Conservation (phyloP, 2,329 filamentous ascomycete species). For the Iodosphaeria phyllophila region DNA sequence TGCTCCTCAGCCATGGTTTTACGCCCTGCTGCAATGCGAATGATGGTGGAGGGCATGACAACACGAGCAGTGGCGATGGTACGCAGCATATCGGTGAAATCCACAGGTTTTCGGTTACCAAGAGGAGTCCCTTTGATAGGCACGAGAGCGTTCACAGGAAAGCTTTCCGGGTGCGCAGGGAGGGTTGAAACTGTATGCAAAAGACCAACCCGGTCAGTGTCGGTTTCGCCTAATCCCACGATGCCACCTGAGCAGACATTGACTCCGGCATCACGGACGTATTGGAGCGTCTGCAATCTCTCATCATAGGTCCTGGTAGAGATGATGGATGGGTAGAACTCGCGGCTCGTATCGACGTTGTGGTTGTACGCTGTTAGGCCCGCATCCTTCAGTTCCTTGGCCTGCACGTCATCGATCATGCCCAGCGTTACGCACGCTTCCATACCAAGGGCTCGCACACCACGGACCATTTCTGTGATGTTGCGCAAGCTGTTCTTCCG, state of each 20-base stretch:
- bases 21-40: conserved; percentile 68
- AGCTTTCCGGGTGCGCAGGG: conserved; percentile 70
- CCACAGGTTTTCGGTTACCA: conserved; percentile 52
- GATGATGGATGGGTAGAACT: conserved; percentile 77
- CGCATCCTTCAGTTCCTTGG: conserved; percentile 63
- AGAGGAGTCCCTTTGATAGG: conserved; percentile 82
- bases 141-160: conserved; percentile 80
- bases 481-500: conserved; percentile 70
- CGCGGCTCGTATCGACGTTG: conserved; percentile 78
- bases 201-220: conserved; percentile 64
- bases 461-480: conserved; percentile 70
- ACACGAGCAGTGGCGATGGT: conserved; percentile 72
- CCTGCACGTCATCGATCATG: conserved; percentile 74
- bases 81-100: conserved; percentile 61
- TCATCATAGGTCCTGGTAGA: conserved; percentile 78
- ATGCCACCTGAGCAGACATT: conserved; percentile 86
- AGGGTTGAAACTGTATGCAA: conserved; percentile 69
- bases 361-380: conserved; percentile 88
- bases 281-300: conserved; percentile 56
- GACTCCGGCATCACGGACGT: conserved; percentile 73
- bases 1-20: conserved; percentile 77
- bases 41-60: conserved; percentile 70
- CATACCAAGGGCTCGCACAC: conserved; percentile 68
- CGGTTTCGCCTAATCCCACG: conserved; percentile 63
- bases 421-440: conserved; percentile 86